Conservation (phyloP, 352 stramenopile species). For the Globisporangium perplexum region DNA sequence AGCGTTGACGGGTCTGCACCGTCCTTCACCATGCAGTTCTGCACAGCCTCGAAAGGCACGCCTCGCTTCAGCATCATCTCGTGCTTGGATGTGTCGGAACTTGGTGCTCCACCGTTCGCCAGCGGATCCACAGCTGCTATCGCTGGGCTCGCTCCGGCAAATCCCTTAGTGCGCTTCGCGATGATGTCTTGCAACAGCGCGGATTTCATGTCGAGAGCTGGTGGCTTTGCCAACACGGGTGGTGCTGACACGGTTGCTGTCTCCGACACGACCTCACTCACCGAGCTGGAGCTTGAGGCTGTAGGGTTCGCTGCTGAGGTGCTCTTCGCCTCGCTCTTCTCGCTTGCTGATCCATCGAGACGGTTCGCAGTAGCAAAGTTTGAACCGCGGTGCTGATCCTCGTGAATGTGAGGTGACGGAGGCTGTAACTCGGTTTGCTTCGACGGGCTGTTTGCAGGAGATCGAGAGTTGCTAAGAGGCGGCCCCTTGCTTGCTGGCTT, state of each 20-base stretch:
- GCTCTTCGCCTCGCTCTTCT: background rate
- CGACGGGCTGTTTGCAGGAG: background rate
- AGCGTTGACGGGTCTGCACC: conserved; percentile 33
- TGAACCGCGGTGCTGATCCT: background rate
- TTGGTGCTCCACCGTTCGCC: background rate
- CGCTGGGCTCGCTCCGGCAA: background rate
- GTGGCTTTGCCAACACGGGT: background rate
- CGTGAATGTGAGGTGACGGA: background rate
- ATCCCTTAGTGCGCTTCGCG: background rate
- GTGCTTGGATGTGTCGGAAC: conserved; percentile 30
- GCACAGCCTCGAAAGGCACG: conserved; percentile 63
- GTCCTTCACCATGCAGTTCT: conserved; percentile 73
- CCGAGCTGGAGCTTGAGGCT: background rate
- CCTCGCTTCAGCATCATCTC: conserved; percentile 58
- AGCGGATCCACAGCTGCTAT: background rate
- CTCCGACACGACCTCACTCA: conserved; percentile 1
- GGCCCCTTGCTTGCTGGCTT: background rate
- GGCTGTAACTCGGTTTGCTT: conserved; percentile 7
- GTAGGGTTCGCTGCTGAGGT: background rate
- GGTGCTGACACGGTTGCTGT: background rate
- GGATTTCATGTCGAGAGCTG: conserved; percentile 5
- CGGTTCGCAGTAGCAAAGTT: background rate
- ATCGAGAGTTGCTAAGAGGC: background rate
- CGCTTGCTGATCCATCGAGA: background rate
- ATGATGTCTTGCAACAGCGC: conserved; percentile 5